A percentile compares a stretch with the other conserved stretches of the same genome.
Evolutionary conservation across 495 filamentous ascomycete species (phyloP).

Genomic region (Tetracladium setigerum): DNA sequence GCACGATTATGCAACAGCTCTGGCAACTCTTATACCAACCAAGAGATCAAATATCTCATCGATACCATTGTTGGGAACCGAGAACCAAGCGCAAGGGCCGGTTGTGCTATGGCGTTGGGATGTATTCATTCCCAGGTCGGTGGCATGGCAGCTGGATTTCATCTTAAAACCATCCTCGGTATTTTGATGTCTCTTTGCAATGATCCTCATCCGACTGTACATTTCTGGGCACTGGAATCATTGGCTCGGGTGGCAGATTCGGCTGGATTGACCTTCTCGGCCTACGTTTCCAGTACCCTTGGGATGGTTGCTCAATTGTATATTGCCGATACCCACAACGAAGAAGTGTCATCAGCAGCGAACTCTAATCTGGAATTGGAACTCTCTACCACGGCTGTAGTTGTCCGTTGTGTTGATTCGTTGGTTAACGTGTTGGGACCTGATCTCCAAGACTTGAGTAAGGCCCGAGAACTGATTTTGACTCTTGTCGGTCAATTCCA

Average conservation of each 20-base stretch:
- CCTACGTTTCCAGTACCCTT: constrained; percentile 80
- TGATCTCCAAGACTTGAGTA: constrained; percentile 88
- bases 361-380: constrained; percentile 87
- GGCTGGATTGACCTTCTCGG: constrained; percentile 84
- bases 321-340: constrained; percentile 81
- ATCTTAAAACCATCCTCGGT: constrained; percentile 90
- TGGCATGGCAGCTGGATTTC: constrained; percentile 96
- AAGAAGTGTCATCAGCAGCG: constrained; percentile 66
- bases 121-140: constrained; percentile 92
- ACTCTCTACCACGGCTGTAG: constrained; percentile 68
- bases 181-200: constrained; percentile 93
- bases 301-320: constrained; percentile 92
- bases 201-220: constrained; percentile 92
- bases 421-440: constrained; percentile 93
- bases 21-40: constrained; percentile 81
- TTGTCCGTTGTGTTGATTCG: constrained; percentile 86
- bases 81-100: constrained; percentile 86
- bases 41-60: constrained; percentile 84
- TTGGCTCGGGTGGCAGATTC: constrained; percentile 85
- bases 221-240: constrained; percentile 91
- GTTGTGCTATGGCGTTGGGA: constrained; percentile 88
- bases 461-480: constrained; percentile 83
- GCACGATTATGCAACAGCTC: constrained; percentile 83
- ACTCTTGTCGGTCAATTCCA: constrained; percentile 80
- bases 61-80: constrained; percentile 89